Conservation (phyloP, 371 early-diverging fungal species). For the Fennellomyces sp. region DNA sequence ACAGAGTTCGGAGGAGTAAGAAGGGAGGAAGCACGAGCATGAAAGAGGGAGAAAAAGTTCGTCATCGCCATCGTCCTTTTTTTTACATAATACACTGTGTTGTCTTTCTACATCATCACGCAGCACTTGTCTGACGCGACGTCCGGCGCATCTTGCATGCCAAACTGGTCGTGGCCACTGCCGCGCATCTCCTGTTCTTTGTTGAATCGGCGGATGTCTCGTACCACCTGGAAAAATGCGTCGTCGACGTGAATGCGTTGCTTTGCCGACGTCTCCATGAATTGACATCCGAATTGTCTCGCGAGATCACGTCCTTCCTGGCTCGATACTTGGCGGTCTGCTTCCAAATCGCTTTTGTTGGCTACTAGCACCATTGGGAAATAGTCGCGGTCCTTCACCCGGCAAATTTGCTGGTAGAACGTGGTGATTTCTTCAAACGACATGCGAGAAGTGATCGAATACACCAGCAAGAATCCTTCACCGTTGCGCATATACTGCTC, state of each 20-base stretch:
- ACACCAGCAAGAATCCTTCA: slow-evolving; percentile 44
- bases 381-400: slow-evolving; percentile 80
- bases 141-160: slow-evolving; percentile 20
- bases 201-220: slow-evolving; percentile 80
- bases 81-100: not conserved
- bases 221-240: slow-evolving; percentile 88
- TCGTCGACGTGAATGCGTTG: slow-evolving; percentile 89
- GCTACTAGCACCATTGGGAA: slow-evolving; percentile 92
- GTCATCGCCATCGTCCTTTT: not conserved
- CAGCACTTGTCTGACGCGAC: slow-evolving; percentile 30
- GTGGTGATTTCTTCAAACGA: slow-evolving; percentile 83
- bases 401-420: slow-evolving; percentile 78
- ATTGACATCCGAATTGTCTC: slow-evolving; percentile 70
- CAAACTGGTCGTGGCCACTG: slow-evolving; percentile 16
- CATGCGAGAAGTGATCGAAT: slow-evolving; percentile 75
- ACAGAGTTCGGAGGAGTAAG: not conserved
- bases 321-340: slow-evolving; percentile 65
- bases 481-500: slow-evolving; percentile 85
- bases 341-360: slow-evolving; percentile 93
- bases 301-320: slow-evolving; percentile 86
- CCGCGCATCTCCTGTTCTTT: slow-evolving; percentile 55
- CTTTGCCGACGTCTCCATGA: slow-evolving; percentile 93
- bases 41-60: not conserved
- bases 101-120: slow-evolving; percentile 23
- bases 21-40: slow-evolving; percentile 1